Base-by-base conservation (phyloP, 1,284 basidiomycete genomes). In the Paramarasmius palmivorus region DNA sequence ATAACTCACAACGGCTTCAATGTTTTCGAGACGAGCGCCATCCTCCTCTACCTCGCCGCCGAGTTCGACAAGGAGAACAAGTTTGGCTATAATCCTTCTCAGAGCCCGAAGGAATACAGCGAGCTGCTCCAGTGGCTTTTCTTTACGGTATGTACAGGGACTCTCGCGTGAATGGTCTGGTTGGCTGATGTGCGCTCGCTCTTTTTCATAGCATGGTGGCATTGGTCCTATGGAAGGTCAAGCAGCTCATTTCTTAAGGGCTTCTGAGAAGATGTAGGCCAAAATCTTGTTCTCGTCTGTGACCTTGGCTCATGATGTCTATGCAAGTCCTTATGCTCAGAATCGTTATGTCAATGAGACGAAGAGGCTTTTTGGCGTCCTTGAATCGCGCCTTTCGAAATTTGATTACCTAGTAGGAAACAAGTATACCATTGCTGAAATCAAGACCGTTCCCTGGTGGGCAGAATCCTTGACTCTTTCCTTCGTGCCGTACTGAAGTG, bases 21-120 rank as follows among this genome's bases (percentile, higher is more conserved):
- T 17, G 74, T 87, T 19, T 86, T 83, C 59, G 86, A 88, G 63
- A 78, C 73, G 12, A 79, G 78, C 4, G 79, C 79, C 6, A 84
- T 88, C 57, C 63, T 85, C 41, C 63, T 84, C 15, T 88, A 86
- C 65, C 71, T 88, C 47, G 70, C 71, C 2, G 76, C 81, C 59
- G 73, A 77, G 54, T 84, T 77, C 60, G 80, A 82, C 57, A 72
- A 66, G 40, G 75, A 83, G 26, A 65, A 70, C 63, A 74, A 78
- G 60, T 79, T 87, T 60, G 73, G 73, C 56, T 84, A 82, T 62
- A 67, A 72, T 57, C 66, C 67, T 1, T 53, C 64, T 9, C 60
- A 69, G 20, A 66, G 68, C 12, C 65, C 71, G 14, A 67, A 76
- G 19, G 69, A 75, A n/a, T 71, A 76, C 63, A 81, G 77, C 59